Base-by-base conservation (phyloP, 2,329 filamentous ascomycete species). In the Stachybotrys echinatus region DNA sequence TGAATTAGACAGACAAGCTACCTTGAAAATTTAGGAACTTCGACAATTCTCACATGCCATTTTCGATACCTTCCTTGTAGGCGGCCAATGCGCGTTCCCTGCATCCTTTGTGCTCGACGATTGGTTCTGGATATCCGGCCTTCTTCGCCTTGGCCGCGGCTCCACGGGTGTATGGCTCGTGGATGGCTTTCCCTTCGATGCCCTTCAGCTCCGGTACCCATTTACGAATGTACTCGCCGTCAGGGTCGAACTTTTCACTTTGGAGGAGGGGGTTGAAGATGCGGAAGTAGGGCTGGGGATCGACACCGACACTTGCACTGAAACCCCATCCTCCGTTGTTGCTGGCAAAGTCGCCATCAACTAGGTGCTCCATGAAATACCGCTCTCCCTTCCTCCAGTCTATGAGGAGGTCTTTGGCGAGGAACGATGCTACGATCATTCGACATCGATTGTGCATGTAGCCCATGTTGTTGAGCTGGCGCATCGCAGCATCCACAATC, bases 251-350 rank as follows among this genome's bases (percentile, higher is more conserved):
- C 67, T 87, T 92, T 74, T 94, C 88, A 58, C 87, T 89, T 72
- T 96, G 91, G 18, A 89, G 70, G 42, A 90, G 65, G 0, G 91
- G 91, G 60, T 95, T 96, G 69, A 96, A 96, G 47, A 96, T 88
- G 6, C 90, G 79, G 55, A 96, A 96, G 64, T 95, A 96, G 0
- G 91, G 90, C 67, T 95, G 88, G 2, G 89, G 88, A 65, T 95
- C 89, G 6, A 91, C 88, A 2, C 89, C 87, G 0, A 84, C 85
- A 18, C 77, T 81, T 5, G 85, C 83, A 21, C 76, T 68, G 54
- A 73, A 74, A 1, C 71, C 80, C 77, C 79, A 82, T 4, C 79
- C 79, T 23, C 79, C 76, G 54, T 88, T 90, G 65, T 92, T 92
- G 51, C 81, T 86, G 0, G 87, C 86, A 61, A 92, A 89, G 62